These are phyloP conservation scores for Kuraishia hungarica DNA, from an alignment of 805 yeast species.

Conservation along the genomic window DNA sequence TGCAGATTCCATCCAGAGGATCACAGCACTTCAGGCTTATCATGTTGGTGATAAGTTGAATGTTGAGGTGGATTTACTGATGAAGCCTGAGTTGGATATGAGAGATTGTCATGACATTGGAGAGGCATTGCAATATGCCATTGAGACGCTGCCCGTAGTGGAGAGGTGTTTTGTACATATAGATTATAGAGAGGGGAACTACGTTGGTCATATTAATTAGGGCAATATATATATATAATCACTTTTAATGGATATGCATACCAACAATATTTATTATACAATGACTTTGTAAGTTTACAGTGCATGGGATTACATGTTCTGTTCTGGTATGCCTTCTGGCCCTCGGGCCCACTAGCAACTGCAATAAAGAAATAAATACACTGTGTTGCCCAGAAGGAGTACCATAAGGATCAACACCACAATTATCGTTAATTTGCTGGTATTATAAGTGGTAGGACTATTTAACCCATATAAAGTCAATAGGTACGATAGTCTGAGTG, in stretches of 20 bases:
- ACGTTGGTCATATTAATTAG: slow-evolving; percentile 24
- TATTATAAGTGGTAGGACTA: no score
- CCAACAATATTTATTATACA: no score
- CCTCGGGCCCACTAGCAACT: no score
- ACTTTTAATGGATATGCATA: not conserved
- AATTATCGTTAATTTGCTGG: no score
- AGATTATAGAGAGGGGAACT: slow-evolving; percentile 42
- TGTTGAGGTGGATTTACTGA: slow-evolving; percentile 69
- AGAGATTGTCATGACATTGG: slow-evolving; percentile 75
- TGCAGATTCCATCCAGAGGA: slow-evolving; percentile 54
- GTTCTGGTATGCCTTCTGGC: no score
- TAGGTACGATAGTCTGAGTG: no score
- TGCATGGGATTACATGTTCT: no score
- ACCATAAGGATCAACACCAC: no score
- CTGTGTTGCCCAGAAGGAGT: no score
- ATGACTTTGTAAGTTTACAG: not conserved
- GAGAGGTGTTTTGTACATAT: slow-evolving; percentile 80
- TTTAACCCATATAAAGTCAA: no score
- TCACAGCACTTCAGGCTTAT: slow-evolving; percentile 62
- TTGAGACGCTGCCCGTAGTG: slow-evolving; percentile 68
- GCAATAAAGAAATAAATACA: no score
- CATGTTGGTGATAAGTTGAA: slow-evolving; percentile 72
- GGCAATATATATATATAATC: no score
- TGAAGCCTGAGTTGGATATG: slow-evolving; percentile 39
- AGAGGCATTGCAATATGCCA: slow-evolving; percentile 72